These are phyloP conservation scores for Medicago truncatula DNA, from an alignment of 306 rosid species.

Conservation along the genomic window MtrunA17r5.0-ANR NC_053043.1:49832001-49832500, in stretches of 20 bases:
- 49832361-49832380: constrained; percentile 81
- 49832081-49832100: constrained; percentile 93
- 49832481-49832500: constrained; percentile 84
- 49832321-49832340: constrained; percentile 87
- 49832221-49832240: constrained; percentile 72
- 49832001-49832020: constrained; percentile 81
- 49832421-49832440: constrained; percentile 84
- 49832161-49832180: constrained; percentile 50
- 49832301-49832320: constrained; percentile 68
- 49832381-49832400: constrained; percentile 86
- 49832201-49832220: constrained; percentile 81
- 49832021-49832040: constrained; percentile 72
- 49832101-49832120: constrained; percentile 28
- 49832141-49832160: constrained; percentile 80
- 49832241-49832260: constrained; percentile 73
- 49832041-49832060: constrained; percentile 81
- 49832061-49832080: constrained; percentile 88
- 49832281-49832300: constrained; percentile 78
- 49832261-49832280: constrained; percentile 73
- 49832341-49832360: constrained; percentile 81
- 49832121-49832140: constrained; percentile 24
- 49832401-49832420: constrained; percentile 86
- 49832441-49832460: constrained; percentile 83
- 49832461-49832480: constrained; percentile 84
- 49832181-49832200: constrained; percentile 59